Conservation (phyloP, 768 basidiomycete genomes). For the Calocybe gangraenosa region DNA sequence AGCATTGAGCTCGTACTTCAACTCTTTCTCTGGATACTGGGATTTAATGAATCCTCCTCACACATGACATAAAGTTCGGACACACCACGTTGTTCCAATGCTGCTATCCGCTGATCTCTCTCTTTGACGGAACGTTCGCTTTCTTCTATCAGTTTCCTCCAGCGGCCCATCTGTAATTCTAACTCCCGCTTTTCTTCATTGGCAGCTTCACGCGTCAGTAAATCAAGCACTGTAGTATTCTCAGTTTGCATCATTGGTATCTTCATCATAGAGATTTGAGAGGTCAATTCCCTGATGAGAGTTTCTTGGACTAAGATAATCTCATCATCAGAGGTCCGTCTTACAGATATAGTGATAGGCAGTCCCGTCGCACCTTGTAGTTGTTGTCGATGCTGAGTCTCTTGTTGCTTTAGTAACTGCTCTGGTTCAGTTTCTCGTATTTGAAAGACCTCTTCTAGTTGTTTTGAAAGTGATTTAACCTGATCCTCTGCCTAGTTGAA, state of each 20-base stretch:
- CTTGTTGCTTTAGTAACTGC: slow-evolving; percentile 41
- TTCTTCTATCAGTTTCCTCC: slow-evolving; percentile 39
- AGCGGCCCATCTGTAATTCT: slow-evolving; percentile 42
- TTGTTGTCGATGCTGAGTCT: slow-evolving; percentile 46
- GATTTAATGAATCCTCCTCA: slow-evolving; percentile 2
- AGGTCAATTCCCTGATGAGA: slow-evolving; percentile 50
- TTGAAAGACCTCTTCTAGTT: slow-evolving; percentile 56
- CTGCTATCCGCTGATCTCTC: slow-evolving; percentile 42
- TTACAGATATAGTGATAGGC: background rate
- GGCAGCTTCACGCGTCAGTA: slow-evolving; percentile 71
- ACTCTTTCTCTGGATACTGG: slow-evolving; percentile 39
- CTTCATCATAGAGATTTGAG: slow-evolving; percentile 46
- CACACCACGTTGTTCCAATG: slow-evolving; percentile 48
- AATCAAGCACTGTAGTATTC: slow-evolving; percentile 50
- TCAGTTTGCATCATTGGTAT: slow-evolving; percentile 50
- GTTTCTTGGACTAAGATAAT: slow-evolving; percentile 48
- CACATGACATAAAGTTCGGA: background rate
- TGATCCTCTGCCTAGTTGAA: slow-evolving; percentile 35
- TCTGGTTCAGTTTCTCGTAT: slow-evolving; percentile 67
- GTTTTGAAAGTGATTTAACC: slow-evolving; percentile 42
- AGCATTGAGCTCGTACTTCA: slow-evolving; percentile 51
- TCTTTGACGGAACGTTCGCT: slow-evolving; percentile 36
- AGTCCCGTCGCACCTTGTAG: slow-evolving; percentile 44
- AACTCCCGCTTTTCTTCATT: slow-evolving; percentile 59
- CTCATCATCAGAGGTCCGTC: background rate